phyloP scores from a whole-genome alignment of 768 basidiomycete species.

The Gymnopilus dilepis region DNA sequence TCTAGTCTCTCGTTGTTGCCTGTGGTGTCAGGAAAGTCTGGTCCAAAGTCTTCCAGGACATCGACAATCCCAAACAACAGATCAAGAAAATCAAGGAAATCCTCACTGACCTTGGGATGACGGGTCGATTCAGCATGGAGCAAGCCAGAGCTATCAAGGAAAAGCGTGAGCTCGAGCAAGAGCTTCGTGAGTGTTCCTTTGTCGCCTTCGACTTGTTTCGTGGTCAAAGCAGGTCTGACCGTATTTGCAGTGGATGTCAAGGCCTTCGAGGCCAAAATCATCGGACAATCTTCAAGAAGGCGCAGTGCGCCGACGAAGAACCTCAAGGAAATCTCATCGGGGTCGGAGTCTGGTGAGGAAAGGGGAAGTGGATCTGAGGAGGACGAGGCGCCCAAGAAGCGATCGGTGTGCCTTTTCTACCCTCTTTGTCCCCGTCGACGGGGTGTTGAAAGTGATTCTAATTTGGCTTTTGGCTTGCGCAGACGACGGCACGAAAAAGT shows the following conservation, averaged over 20 bases:
- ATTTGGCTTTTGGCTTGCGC: neutral
- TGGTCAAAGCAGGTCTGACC: too few species aligned
- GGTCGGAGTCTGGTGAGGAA: slow-evolving; percentile 36
- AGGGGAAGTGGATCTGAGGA: slow-evolving; percentile 32
- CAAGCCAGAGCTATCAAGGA: slow-evolving; percentile 79
- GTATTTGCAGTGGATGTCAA: slow-evolving; percentile 69
- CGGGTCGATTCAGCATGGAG: slow-evolving; percentile 74
- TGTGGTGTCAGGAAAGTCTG: slow-evolving; percentile 82
- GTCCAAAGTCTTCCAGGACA: slow-evolving; percentile 71
- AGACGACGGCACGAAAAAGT: slow-evolving; percentile 57
- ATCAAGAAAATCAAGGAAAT: slow-evolving; percentile 68
- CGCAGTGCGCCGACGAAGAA: slow-evolving; percentile 26
- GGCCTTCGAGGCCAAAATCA: slow-evolving; percentile 63
- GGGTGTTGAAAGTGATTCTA: neutral
- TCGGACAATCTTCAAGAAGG: slow-evolving; percentile 35
- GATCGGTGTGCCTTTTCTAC: slow-evolving; percentile 43
- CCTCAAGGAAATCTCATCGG: slow-evolving; percentile 24
- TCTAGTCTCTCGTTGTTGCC: slow-evolving; percentile 67
- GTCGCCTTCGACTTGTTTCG: too few species aligned
- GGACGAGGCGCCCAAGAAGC: slow-evolving; percentile 39
- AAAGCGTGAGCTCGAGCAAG: slow-evolving; percentile 76
- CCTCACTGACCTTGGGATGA: slow-evolving; percentile 79
- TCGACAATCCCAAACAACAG: slow-evolving; percentile 62
- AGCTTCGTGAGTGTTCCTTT: slow-evolving; percentile 62
- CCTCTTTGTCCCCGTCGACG: too few species aligned